Conservation (phyloP, 176 grass and related monocot species). For the Eleusine coracana region DNA sequence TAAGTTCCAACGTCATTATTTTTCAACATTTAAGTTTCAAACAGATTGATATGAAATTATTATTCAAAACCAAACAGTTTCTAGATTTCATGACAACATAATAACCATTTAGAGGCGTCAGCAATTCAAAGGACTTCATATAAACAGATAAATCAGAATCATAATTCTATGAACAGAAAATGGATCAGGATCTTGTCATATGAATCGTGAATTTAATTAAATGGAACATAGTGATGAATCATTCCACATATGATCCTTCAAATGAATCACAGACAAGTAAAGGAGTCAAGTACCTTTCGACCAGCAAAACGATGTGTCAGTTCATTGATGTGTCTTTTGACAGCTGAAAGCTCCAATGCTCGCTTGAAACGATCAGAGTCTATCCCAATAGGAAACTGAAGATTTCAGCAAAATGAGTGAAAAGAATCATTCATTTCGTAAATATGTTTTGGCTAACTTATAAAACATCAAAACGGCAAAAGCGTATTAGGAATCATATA, state of each 20-base stretch:
- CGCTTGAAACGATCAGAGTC: conserved; percentile 98
- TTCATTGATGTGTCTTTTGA: conserved; percentile 82
- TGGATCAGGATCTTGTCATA: not conserved
- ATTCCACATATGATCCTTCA: not conserved
- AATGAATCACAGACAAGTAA: conserved; percentile 8
- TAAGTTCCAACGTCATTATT: not conserved
- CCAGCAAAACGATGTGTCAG: conserved; percentile 65
- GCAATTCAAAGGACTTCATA: not conserved
- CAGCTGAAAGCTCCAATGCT: conserved; percentile 76
- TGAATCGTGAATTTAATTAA: not conserved
- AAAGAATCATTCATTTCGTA: conserved; percentile 44
- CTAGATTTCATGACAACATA: not conserved
- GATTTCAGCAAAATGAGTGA: conserved; percentile 61
- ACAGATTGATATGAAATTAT: not conserved
- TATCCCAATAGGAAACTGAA: conserved; percentile 99
- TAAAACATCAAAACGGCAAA: conserved; percentile 29
- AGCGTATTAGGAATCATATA: not conserved
- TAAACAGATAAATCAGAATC: conserved; percentile 17
- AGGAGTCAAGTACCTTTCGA: conserved; percentile 62
- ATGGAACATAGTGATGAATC: conserved; percentile 1
- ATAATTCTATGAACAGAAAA: conserved; percentile 10
- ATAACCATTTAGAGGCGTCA: not conserved
- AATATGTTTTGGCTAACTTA: conserved; percentile 26
- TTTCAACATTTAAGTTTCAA: conserved; percentile 3
- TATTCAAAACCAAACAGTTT: not conserved